Conservation (phyloP, 345 rosid genomes). For the Crucihimalaya himalaica region DNA sequence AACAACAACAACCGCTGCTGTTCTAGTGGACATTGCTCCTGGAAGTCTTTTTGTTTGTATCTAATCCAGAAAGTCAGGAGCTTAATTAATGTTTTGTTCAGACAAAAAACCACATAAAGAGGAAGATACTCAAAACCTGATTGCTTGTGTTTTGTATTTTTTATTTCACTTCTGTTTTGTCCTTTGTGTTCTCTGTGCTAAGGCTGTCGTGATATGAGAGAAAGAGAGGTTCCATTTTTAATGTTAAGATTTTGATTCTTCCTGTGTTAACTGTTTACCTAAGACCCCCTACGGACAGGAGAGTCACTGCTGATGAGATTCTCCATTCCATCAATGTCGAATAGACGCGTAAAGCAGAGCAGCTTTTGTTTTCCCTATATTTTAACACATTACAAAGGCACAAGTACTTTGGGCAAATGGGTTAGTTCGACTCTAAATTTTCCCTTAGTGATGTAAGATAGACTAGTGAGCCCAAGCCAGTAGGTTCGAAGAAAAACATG, state of each 20-base stretch:
- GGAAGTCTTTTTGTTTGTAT: slow-evolving; percentile 22
- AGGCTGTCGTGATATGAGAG: slow-evolving; percentile 36
- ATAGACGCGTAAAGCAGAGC: not conserved
- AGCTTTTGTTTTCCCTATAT: not conserved
- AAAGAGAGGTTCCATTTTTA: slow-evolving; percentile 19
- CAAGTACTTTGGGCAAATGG: not conserved
- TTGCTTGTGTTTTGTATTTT: slow-evolving; percentile 27
- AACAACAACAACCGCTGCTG: slow-evolving; percentile 52
- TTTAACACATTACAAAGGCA: not conserved
- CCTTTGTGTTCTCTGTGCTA: slow-evolving; percentile 16
- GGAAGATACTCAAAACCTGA: slow-evolving; percentile 33
- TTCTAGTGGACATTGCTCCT: slow-evolving; percentile 40
- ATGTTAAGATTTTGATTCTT: slow-evolving; percentile 1
- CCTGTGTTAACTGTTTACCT: not conserved
- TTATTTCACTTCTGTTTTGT: slow-evolving; percentile 9
- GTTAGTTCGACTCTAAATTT: not conserved
- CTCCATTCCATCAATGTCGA: not conserved
- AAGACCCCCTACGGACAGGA: not conserved
- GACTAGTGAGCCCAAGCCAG: not conserved
- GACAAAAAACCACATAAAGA: slow-evolving; percentile 27
- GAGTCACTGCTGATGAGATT: not conserved
- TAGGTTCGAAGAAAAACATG: not conserved
- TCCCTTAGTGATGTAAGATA: not conserved
- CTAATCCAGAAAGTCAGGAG: slow-evolving; percentile 32
- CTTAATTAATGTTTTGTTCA: slow-evolving; percentile 29